Percentiles rank a stretch among this genome's conserved stretches.
These are phyloP conservation scores for Beta corolliflora DNA, from an alignment of 179 eudicot genomes.

Conservation along the genomic window DNA sequence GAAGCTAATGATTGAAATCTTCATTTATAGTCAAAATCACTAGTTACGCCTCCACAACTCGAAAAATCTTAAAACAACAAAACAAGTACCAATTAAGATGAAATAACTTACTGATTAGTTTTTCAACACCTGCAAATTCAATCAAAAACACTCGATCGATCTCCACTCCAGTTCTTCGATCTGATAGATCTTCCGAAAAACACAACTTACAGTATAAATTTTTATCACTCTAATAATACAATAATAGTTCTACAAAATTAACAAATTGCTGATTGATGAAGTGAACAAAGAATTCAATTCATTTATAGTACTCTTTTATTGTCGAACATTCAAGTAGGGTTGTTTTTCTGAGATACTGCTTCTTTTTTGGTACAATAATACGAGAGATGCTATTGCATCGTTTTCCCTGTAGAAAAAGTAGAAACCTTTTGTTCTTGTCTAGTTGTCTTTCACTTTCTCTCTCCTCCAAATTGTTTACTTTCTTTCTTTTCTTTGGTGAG, in stretches of 20 bases:
- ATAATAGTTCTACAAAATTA: background rate
- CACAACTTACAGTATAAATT: background rate
- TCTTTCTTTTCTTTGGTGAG: no score
- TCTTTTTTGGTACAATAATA: background rate
- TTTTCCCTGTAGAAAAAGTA: no score
- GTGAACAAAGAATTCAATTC: background rate
- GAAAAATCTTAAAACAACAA: background rate
- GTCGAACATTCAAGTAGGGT: background rate
- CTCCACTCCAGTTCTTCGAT: conserved; percentile 10
- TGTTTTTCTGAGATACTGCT: conserved; percentile 7
- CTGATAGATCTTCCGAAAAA: conserved; percentile 17
- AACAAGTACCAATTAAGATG: background rate
- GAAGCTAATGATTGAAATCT: background rate
- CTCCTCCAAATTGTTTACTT: no score
- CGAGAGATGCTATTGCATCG: no score
- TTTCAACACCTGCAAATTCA: conserved; percentile 17
- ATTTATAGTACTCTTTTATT: background rate
- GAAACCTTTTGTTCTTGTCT: no score
- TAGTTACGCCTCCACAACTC: no score
- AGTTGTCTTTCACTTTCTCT: no score
- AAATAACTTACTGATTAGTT: background rate
- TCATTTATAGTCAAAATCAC: no score
- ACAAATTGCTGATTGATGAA: background rate
- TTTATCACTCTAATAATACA: background rate
- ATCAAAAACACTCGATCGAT: background rate